phyloP scores from a whole-genome alignment of 768 basidiomycete genomes.

The Serendipita sp. region DNA sequence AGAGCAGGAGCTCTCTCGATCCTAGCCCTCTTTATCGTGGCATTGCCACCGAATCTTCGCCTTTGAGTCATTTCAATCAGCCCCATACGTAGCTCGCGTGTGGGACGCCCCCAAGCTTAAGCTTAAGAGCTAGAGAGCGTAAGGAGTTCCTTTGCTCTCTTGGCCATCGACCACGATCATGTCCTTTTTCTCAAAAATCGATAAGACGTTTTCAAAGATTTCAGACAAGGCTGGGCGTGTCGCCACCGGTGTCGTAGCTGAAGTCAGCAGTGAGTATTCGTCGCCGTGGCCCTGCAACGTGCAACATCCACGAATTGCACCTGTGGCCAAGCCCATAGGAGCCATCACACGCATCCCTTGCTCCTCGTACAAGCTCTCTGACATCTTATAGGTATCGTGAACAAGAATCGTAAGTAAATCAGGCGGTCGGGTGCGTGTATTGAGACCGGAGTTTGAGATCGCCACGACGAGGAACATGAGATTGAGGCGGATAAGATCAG shows the following conservation, averaged over 20 bases:
- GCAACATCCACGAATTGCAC: no score
- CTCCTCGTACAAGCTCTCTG: neutral
- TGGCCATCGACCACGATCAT: neutral
- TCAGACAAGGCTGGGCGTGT: neutral
- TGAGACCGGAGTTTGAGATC: neutral
- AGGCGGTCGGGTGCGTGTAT: neutral
- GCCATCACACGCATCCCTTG: neutral
- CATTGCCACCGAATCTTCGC: neutral
- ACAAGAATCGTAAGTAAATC: conserved; percentile 1
- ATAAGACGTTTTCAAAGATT: neutral
- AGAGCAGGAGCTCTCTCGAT: no score
- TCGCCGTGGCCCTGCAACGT: no score
- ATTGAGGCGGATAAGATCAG: conserved; percentile 1
- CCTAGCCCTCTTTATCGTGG: neutral
- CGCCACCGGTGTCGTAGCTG: neutral
- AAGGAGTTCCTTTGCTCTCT: neutral
- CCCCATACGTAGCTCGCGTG: no score
- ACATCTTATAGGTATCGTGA: neutral
- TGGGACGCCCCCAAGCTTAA: no score
- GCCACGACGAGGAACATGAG: conserved; percentile 3
- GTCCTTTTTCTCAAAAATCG: neutral
- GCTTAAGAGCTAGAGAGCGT: neutral
- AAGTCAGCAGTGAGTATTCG: neutral
- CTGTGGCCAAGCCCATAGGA: neutral
- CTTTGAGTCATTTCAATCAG: neutral